Conservation (phyloP, 805 yeast species). For the Metschnikowia hibisci region DNA sequence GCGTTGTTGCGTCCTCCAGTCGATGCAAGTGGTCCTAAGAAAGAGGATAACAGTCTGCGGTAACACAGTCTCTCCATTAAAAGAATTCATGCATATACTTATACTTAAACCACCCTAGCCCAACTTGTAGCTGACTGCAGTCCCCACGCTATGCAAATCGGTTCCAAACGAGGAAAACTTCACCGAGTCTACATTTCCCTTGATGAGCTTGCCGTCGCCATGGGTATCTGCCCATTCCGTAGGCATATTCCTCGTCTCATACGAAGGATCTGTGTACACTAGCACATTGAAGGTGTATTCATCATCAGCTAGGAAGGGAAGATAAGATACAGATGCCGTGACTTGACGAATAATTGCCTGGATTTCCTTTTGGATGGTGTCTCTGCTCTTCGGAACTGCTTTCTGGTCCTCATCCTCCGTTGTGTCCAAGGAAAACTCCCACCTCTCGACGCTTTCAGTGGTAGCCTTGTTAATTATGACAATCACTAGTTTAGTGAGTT, state of each 20-base stretch:
- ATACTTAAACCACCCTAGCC: constrained; percentile 10
- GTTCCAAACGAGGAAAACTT: constrained; percentile 67
- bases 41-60: neutral
- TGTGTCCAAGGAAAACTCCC: constrained; percentile 75
- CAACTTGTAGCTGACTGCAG: constrained; percentile 59
- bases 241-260: constrained; percentile 54
- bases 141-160: constrained; percentile 63
- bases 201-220: constrained; percentile 51
- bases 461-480: constrained; percentile 68
- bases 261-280: constrained; percentile 68
- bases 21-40: neutral
- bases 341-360: constrained; percentile 84
- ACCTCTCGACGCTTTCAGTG: constrained; percentile 69
- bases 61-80: neutral
- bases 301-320: constrained; percentile 62
- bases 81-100: constrained; percentile 1
- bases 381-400: constrained; percentile 28
- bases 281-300: constrained; percentile 76
- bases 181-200: constrained; percentile 59
- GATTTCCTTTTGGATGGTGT: constrained; percentile 66
- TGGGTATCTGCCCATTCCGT: constrained; percentile 78
- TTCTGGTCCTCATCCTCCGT: constrained; percentile 7
- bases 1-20: constrained; percentile 14
- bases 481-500: constrained; percentile 63
- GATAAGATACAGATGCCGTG: constrained; percentile 79